Base-by-base conservation (phyloP, 305 asterid genomes). In the Fraxinus sp. region DNA sequence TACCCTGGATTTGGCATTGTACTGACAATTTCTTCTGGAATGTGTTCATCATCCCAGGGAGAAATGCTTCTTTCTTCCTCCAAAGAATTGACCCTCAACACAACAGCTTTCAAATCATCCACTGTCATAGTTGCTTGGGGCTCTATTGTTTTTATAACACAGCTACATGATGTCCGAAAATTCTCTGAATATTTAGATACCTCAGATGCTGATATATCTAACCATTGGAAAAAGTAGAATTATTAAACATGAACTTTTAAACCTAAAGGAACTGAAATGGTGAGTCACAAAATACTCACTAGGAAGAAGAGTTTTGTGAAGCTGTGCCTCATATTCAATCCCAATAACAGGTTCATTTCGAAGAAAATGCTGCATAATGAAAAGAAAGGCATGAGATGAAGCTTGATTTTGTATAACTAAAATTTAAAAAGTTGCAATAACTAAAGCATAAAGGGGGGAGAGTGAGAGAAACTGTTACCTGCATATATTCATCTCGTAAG, bases 301-400 rank as follows among this genome's bases (percentile, higher is more conserved):
- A 74, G 99, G 97, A 82, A 95, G 88, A 86, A 95, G 91, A 86
- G 97, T 86, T 90, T 95, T 94, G 86, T 95, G 95, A 77, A 95
- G 97, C 83, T 94, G 94, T 44, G 99, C 99, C 88, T 94, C 98
- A 81, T 88, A 89, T 85, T 94, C 98, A 79, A 95, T 86, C 87
- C 99, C 99, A 86, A 95, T 89, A 70, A 95, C 99, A 81, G 99
- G 98, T 89, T 94, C 98, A 89, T 92, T 89, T 82, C 94, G 93
- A 79, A 95, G 92, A 90, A 95, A 95, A 89, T 94, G 99, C 99
- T 95, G 92, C 44, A 80, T 39, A 83, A 76, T 76, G 28, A 81
- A 79, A 85, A 82, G 78, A 37, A 84, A 86, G 76, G 80, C 62
- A 68, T 86, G 78, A 80, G 80, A 77, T 57, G 82, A 75, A 62